These are phyloP conservation scores for Aspergillus ochraceus DNA, from an alignment of 2,329 filamentous ascomycete species.

Conservation along the genomic window DNA sequence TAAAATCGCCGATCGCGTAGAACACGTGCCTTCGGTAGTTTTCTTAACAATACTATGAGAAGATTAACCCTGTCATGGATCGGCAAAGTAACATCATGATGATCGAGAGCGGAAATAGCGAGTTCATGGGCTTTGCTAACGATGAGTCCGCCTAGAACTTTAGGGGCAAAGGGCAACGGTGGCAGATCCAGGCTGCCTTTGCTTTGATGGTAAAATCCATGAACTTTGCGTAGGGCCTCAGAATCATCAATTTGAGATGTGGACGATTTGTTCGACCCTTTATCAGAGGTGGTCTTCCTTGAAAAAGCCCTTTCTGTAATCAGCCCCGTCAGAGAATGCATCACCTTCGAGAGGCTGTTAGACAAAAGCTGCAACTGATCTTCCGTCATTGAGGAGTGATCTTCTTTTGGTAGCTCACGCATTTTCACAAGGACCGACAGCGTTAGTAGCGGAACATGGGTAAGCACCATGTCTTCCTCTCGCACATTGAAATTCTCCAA, in stretches of 20 bases:
- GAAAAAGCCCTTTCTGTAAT: conserved; percentile 52
- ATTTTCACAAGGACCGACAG: conserved; percentile 61
- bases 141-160: conserved; percentile 61
- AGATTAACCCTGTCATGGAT: conserved; percentile 61
- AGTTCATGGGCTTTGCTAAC: conserved; percentile 57
- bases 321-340: conserved; percentile 30
- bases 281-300: conserved; percentile 47
- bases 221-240: conserved; percentile 62
- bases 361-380: conserved; percentile 22
- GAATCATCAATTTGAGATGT: conserved; percentile 17
- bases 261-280: conserved; percentile 14
- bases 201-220: conserved; percentile 67
- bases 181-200: conserved; percentile 68
- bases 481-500: conserved; percentile 85
- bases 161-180: conserved; percentile 59
- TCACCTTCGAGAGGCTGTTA: conserved; percentile 28
- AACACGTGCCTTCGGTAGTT: conserved; percentile 38
- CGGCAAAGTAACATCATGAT: conserved; percentile 36
- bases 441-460: conserved; percentile 76
- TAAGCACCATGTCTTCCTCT: conserved; percentile 91
- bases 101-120: conserved; percentile 33
- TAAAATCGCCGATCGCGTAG: conserved; percentile 37
- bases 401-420: conserved; percentile 31
- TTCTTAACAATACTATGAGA: conserved; percentile 52
- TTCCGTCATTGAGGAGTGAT: conserved; percentile 10